phyloP scores from a whole-genome alignment of 495 filamentous ascomycete genomes.

The Aspergillus baeticus region DNA sequence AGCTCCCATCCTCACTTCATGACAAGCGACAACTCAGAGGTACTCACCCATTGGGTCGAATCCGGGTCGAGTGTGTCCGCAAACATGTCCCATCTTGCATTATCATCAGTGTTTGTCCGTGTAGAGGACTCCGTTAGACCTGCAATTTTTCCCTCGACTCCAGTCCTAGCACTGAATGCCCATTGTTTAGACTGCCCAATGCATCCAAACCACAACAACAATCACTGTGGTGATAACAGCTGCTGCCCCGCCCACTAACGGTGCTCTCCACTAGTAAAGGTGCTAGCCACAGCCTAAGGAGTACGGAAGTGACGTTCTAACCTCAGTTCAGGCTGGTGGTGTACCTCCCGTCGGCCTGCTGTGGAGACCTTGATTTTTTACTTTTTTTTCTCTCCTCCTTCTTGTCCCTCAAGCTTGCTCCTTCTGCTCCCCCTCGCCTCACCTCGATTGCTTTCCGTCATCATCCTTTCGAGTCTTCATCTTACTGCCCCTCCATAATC shows the following conservation, averaged over 20 bases:
- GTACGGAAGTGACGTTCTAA: neutral
- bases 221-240: constrained; percentile 17
- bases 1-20: constrained; percentile 12
- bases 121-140: neutral
- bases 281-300: constrained; percentile 6
- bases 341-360: neutral
- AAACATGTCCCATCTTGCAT: neutral
- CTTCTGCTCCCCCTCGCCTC: constrained; percentile 5
- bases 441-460: constrained; percentile 2
- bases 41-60: neutral
- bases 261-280: constrained; percentile 11
- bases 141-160: neutral
- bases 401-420: constrained; percentile 10
- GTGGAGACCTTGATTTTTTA: constrained; percentile 5
- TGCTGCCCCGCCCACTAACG: constrained; percentile 15
- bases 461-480: constrained; percentile 6
- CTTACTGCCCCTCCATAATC: neutral
- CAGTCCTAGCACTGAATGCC: neutral
- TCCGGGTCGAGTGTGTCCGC: neutral
- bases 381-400: constrained; percentile 14
- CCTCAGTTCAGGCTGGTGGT: neutral
- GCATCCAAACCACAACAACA: constrained; percentile 12
- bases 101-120: neutral
- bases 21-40: constrained; percentile 5
- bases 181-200: constrained; percentile 12